These are phyloP conservation scores for Rhodomyrtus psidioides DNA, from an alignment of 441 rosid genomes.

Conservation along the genomic window DNA sequence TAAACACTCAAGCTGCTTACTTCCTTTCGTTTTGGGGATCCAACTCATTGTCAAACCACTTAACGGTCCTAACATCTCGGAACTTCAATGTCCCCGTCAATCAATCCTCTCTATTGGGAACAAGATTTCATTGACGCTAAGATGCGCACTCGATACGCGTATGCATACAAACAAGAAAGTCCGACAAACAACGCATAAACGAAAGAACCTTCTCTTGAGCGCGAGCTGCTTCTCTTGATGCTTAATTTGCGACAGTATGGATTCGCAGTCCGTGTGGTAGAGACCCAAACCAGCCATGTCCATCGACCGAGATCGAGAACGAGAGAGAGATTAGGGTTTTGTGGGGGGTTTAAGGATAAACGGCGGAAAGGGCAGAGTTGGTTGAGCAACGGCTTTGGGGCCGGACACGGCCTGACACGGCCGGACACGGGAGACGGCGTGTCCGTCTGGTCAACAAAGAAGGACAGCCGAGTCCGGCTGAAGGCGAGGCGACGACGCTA, in stretches of 20 bases:
- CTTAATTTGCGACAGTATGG: slow-evolving; percentile 35
- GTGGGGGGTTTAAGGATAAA: rapidly evolving
- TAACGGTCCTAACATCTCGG: too few relatives aligned
- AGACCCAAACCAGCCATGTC: slow-evolving; percentile 9
- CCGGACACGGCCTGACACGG: too few relatives aligned
- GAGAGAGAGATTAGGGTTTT: background rate
- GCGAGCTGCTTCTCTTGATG: slow-evolving; percentile 30
- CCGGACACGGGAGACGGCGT: too few relatives aligned
- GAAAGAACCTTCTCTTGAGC: slow-evolving; percentile 45
- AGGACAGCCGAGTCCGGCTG: too few relatives aligned
- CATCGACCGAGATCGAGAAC: background rate
- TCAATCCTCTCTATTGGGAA: background rate
- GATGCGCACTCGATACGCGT: background rate
- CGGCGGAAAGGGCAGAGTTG: background rate
- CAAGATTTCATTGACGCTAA: background rate
- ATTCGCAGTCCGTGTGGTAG: slow-evolving; percentile 23
- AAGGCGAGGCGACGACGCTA: too few relatives aligned
- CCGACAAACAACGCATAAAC: background rate
- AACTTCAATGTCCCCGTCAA: background rate
- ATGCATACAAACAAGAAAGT: background rate
- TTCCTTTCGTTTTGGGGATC: too few relatives aligned
- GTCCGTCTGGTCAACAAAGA: too few relatives aligned
- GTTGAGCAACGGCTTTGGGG: background rate
- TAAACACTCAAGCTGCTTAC: background rate
- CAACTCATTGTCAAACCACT: too few relatives aligned